A percentile compares a stretch with the other conserved stretches of the same genome.
These are phyloP conservation scores for Rhododendron griersonianum DNA, from an alignment of 148 eudicot species.

Conservation along the genomic window DNA sequence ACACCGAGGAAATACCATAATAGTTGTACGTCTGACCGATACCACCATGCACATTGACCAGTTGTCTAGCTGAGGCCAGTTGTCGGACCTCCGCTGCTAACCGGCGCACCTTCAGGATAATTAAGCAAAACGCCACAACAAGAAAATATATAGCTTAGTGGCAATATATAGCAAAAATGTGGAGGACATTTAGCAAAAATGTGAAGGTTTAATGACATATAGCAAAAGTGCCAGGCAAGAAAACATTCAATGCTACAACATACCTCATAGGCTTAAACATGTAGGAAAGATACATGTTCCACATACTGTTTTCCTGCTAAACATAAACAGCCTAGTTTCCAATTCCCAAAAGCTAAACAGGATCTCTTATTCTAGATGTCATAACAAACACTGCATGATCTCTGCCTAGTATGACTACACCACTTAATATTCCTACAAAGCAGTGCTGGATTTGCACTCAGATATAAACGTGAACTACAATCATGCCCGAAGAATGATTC, in stretches of 20 bases:
- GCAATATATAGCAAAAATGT: background rate
- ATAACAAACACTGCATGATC: background rate
- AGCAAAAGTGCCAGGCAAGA: background rate
- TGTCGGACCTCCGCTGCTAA: constrained; percentile 80
- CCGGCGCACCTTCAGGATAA: constrained; percentile 54
- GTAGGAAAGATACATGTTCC: background rate
- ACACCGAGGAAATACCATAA: constrained; percentile 30
- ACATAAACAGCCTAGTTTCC: background rate
- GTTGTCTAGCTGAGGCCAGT: constrained; percentile 54
- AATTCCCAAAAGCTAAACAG: background rate
- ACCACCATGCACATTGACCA: constrained; percentile 76
- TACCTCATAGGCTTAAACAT: background rate
- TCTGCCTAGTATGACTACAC: background rate
- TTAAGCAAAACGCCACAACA: background rate
- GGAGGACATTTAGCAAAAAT: background rate
- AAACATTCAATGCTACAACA: background rate
- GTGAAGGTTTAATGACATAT: background rate
- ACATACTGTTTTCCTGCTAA: background rate
- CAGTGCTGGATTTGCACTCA: background rate
- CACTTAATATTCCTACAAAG: background rate
- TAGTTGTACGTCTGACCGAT: background rate
- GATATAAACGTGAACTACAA: background rate
- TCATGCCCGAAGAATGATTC: background rate
- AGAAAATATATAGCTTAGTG: background rate
- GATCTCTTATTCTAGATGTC: background rate